Evolutionary conservation across 75 land plant species (phyloP), one percentile per base, ranked within the genome.

Genomic region (Selaginella moellendorffii): DNA sequence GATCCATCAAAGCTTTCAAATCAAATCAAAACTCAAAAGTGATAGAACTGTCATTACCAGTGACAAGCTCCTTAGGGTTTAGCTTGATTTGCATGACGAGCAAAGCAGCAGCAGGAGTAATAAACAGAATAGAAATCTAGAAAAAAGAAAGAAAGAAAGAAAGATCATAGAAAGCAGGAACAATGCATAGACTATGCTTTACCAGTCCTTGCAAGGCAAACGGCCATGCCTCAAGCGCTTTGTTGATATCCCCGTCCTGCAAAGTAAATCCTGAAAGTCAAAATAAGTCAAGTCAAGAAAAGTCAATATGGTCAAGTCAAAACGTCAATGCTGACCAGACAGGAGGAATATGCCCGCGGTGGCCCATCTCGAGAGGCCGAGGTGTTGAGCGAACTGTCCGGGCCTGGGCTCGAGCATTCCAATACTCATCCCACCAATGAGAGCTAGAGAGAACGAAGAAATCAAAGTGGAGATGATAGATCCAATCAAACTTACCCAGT

Each of bases 211-310:
- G 73, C 1, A 78, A 25, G 71, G 74, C 88, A 0, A 69, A 82
- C 23, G 83, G 88, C 88, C 88, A 85, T 52, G 85, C 85, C 76
- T 78, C 75, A 20, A 65, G 63, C 42, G 88, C 85, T 27, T 72
- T 78, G 68, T 68, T 69, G 52, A 85, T 67, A 27, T 80, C 85
- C 30, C 66, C 77, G 63, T 60, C 75, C 21, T 69, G 74, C 69
- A 85, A 63, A n/a, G 71, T 78, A 30, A 85, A 60, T 24, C 88
- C 88, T 85, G 54, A 17, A 24, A 0, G 2, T 22, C 24, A 0
- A 61, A 9, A 63, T 0, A 10, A 22, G 23, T 0, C 20, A 0
- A 0, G 58, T 12, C 12, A 1, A 5, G 51, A 0, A 12, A 52
- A 25, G 21, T 30, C 9, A 69, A 52, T 18, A 2, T 26, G 29